phyloP scores from a whole-genome alignment of 352 stramenopile species.

The Phytophthora sp. region DNA sequence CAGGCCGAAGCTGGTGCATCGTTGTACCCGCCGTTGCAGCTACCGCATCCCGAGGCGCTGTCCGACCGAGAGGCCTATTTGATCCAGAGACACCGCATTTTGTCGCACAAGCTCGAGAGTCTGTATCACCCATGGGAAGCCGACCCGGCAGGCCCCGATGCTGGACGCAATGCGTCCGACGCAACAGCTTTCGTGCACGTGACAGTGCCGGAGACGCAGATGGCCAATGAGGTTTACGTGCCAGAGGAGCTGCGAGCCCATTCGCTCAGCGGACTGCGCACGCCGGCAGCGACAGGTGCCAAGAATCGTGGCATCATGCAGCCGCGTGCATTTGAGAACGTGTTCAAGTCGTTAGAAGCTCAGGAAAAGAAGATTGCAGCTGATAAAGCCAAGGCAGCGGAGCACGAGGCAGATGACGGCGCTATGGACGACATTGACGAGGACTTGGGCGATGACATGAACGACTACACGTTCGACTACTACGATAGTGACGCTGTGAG shows the following conservation, averaged over 20 bases:
- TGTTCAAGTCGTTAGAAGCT: constrained; percentile 74
- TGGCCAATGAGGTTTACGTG: constrained; percentile 66
- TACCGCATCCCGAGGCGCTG: constrained; percentile 67
- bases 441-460: constrained; percentile 76
- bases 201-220: constrained; percentile 61
- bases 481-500: constrained; percentile 78
- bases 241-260: constrained; percentile 67
- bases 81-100: constrained; percentile 69
- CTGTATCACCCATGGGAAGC: constrained; percentile 70
- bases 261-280: constrained; percentile 55
- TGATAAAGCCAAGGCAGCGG: constrained; percentile 53
- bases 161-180: constrained; percentile 35
- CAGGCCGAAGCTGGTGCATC: constrained; percentile 54
- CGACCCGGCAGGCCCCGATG: constrained; percentile 32
- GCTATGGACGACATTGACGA: constrained; percentile 72
- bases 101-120: constrained; percentile 73
- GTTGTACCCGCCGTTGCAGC: constrained; percentile 66
- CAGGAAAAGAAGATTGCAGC: constrained; percentile 61
- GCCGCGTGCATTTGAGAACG: constrained; percentile 67
- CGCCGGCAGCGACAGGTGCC: constrained; percentile 8
- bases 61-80: constrained; percentile 66
- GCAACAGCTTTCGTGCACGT: constrained; percentile 65
- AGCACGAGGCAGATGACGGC: constrained; percentile 54
- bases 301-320: constrained; percentile 59
- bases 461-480: constrained; percentile 86